Evolutionary conservation across 2,329 filamentous ascomycete genomes (phyloP).

Genomic region (Fusarium sp.): DNA sequence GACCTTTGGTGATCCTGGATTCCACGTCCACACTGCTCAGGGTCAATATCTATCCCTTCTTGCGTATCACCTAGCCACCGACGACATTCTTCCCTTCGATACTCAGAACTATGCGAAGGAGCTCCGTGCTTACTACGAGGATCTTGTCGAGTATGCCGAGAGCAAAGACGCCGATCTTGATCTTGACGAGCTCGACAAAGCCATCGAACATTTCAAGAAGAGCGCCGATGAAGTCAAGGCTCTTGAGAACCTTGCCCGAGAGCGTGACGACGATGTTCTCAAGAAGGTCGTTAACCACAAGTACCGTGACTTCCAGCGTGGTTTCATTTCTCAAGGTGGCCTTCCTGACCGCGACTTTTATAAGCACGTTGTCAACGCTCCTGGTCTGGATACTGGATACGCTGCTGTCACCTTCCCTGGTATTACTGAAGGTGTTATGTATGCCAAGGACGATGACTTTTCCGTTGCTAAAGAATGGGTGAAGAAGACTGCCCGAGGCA

Average conservation of each 20-base stretch:
- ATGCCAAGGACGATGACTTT: conserved; percentile 50
- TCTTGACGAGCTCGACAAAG: conserved; percentile 50
- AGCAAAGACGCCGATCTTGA: conserved; percentile 51
- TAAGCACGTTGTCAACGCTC: conserved; percentile 59
- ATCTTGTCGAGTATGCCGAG: conserved; percentile 50
- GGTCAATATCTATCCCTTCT: conserved; percentile 59
- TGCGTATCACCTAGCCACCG: conserved; percentile 52
- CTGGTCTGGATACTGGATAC: conserved; percentile 60
- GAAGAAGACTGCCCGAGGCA: conserved; percentile 49
- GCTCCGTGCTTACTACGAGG: conserved; percentile 52
- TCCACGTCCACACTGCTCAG: conserved; percentile 69
- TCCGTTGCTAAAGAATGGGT: conserved; percentile 50
- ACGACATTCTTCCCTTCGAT: conserved; percentile 54
- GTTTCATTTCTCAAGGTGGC: conserved; percentile 60
- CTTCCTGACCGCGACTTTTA: conserved; percentile 59
- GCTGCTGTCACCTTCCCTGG: conserved; percentile 60
- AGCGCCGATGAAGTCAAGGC: conserved; percentile 48
- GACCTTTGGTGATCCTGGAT: conserved; percentile 75
- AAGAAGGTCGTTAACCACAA: conserved; percentile 57
- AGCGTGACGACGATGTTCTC: conserved; percentile 44
- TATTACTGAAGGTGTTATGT: conserved; percentile 74
- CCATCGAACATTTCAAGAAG: conserved; percentile 52
- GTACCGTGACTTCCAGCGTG: conserved; percentile 60
- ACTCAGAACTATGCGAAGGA: conserved; percentile 55
- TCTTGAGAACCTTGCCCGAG: conserved; percentile 46